Base-by-base conservation (phyloP, 2,329 filamentous ascomycete species). In the Stemphylium lycopersici region DNA sequence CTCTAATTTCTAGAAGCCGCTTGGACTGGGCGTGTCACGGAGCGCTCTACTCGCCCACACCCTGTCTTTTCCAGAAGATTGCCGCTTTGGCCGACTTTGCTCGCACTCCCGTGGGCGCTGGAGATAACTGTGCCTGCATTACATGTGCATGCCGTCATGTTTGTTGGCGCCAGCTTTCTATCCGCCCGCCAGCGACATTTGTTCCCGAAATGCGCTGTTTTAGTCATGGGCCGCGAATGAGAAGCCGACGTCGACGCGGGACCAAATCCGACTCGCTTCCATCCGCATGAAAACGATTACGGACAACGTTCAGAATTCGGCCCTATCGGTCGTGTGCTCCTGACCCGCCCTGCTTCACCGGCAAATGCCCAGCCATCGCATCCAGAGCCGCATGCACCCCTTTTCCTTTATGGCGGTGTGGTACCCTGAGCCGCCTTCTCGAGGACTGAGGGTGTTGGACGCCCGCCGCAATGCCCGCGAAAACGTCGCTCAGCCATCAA, bases 61-160 rank as follows among this genome's bases (percentile, higher is more conserved):
- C 60, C 67, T 67, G 65, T 62, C 63, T 66, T 69, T 76, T 75
- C 72, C 61, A 69, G 72, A 76, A 74, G 61, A 66, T 62, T 74
- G 55, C 71, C 66, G 69, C 71, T 71, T 72, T 71, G 56, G 62
- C 64, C 59, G 56, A 48, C 53, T 43, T 33, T 42, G 50, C 40
- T 51, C 51, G 49, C 43, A 22, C 50, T 39, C 48, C 53, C 57
- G 48, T 58, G 56, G 64, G 48, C 47, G 52, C 20, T 59, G 55
- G 61, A 61, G 57, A 63, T 62, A 53, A 65, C 52, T 46, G 48
- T 59, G 50, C 46, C 50, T 58, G 51, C 49, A 55, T 33, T 22
- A 31, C 20, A 43, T 26, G 4, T 39, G 46, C 42, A 39, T 62
- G 39, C 51, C 48, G 52, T 59, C 56, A 58, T 57, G 40, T 26